phyloP scores from a whole-genome alignment of 768 basidiomycete species.

The Mycena vitilis region DNA sequence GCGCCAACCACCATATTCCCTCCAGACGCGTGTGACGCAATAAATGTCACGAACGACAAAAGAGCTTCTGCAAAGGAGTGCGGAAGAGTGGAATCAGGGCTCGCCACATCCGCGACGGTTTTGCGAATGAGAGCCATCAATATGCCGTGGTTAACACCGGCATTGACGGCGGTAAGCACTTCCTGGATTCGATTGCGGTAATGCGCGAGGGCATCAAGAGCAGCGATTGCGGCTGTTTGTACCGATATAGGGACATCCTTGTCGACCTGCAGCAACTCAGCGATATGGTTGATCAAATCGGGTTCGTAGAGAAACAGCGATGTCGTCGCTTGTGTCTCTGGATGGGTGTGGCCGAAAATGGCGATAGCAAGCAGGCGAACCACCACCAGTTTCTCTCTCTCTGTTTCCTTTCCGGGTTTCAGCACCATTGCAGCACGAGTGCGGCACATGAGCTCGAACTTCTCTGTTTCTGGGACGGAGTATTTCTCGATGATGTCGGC shows the following conservation, averaged over 20 bases:
- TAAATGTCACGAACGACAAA: slow-evolving; percentile 86
- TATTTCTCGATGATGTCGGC: slow-evolving; percentile 77
- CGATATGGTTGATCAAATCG: slow-evolving; percentile 88
- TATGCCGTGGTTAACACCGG: slow-evolving; percentile 95
- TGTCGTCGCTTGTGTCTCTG: slow-evolving; percentile 81
- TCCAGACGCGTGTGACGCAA: slow-evolving; percentile 86
- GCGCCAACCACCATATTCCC: slow-evolving; percentile 96
- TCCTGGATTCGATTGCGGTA: slow-evolving; percentile 88
- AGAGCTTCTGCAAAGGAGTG: slow-evolving; percentile 87
- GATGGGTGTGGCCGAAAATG: slow-evolving; percentile 89
- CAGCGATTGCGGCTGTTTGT: slow-evolving; percentile 86
- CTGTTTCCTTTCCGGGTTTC: slow-evolving; percentile 63
- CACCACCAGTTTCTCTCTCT: slow-evolving; percentile 83
- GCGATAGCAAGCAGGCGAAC: slow-evolving; percentile 89
- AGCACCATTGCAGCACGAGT: slow-evolving; percentile 85
- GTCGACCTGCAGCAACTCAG: slow-evolving; percentile 89
- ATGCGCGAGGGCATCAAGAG: slow-evolving; percentile 90
- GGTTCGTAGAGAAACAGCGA: slow-evolving; percentile 95
- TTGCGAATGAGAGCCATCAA: slow-evolving; percentile 90
- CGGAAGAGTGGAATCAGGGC: slow-evolving; percentile 71
- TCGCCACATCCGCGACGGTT: slow-evolving; percentile 79
- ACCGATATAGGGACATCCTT: slow-evolving; percentile 75
- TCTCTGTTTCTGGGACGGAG: slow-evolving; percentile 82
- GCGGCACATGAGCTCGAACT: slow-evolving; percentile 88
- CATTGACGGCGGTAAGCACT: slow-evolving; percentile 90